Percentiles rank a stretch among this genome's conserved stretches.
phyloP scores from a whole-genome alignment of 1,284 basidiomycete species.

The Ustilago curta region DNA sequence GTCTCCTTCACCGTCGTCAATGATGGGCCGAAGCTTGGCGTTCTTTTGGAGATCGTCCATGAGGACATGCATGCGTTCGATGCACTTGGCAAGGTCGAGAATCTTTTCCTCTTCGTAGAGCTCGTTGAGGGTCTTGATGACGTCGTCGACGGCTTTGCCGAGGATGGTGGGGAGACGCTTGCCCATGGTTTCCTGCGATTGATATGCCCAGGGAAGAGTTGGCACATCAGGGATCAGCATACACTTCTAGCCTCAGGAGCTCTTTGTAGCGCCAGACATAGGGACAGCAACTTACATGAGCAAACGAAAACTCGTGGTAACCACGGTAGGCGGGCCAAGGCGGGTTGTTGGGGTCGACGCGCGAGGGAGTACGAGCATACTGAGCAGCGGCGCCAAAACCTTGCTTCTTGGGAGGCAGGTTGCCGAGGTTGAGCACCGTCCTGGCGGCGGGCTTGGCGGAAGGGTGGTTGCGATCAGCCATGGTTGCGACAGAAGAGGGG shows the following conservation, averaged over 20 bases:
- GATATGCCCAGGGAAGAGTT: neutral
- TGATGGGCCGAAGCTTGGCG: slow-evolving; percentile 76
- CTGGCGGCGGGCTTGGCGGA: slow-evolving; percentile 66
- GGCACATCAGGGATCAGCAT: slow-evolving; percentile 6
- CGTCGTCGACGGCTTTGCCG: slow-evolving; percentile 94
- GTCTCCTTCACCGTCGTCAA: slow-evolving; percentile 93
- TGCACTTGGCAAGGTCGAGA: slow-evolving; percentile 85
- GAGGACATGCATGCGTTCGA: slow-evolving; percentile 73
- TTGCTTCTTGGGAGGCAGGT: slow-evolving; percentile 67
- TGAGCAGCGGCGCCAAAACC: slow-evolving; percentile 50
- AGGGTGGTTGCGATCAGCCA: slow-evolving; percentile 59
- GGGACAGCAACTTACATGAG: slow-evolving; percentile 73
- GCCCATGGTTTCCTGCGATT: slow-evolving; percentile 76
- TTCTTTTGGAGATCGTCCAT: slow-evolving; percentile 71
- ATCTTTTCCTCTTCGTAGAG: slow-evolving; percentile 80
- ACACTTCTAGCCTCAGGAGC: slow-evolving; percentile 1
- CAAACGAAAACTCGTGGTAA: slow-evolving; percentile 95
- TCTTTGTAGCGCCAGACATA: no score
- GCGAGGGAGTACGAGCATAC: slow-evolving; percentile 60
- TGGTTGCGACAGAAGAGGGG: slow-evolving; percentile 22
- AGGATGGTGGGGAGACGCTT: slow-evolving; percentile 93
- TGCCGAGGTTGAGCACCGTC: slow-evolving; percentile 68
- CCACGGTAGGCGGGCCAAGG: slow-evolving; percentile 90
- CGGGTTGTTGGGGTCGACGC: slow-evolving; percentile 85
- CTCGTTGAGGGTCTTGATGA: slow-evolving; percentile 88